phyloP scores from a whole-genome alignment of 495 filamentous ascomycete genomes.

The Penicillium manginii region DNA sequence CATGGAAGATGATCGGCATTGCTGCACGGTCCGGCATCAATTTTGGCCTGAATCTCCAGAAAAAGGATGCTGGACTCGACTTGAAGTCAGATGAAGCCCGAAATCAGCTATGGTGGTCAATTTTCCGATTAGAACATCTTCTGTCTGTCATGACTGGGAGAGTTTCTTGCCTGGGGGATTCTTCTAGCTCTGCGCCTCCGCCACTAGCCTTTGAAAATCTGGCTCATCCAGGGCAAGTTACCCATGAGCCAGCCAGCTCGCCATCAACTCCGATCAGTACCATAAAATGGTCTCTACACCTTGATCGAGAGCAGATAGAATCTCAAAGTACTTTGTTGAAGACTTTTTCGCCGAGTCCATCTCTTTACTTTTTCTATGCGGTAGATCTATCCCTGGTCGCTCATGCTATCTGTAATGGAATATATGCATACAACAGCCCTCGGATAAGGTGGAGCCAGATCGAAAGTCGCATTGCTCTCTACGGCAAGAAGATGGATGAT shows the following conservation, averaged over 20 bases:
- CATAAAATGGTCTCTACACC: not conserved
- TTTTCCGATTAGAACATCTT: constrained; percentile 60
- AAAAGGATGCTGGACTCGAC: not conserved
- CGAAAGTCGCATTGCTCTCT: not conserved
- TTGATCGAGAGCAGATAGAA: not conserved
- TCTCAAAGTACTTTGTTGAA: not conserved
- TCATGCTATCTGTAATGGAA: not conserved
- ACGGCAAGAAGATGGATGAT: not conserved
- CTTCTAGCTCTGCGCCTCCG: constrained; percentile 50
- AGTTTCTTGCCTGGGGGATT: constrained; percentile 54
- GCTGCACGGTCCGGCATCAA: not conserved
- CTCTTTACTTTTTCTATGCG: not conserved
- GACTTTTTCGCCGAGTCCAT: not conserved
- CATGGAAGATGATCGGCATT: constrained; percentile 8
- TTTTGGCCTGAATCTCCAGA: not conserved
- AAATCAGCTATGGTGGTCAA: constrained; percentile 65
- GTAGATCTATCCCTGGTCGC: not conserved
- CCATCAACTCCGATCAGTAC: too few relatives aligned
- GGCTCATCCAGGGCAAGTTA: too few relatives aligned
- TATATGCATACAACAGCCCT: not conserved
- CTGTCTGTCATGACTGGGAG: constrained; percentile 65
- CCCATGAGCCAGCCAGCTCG: too few relatives aligned
- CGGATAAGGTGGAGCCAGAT: not conserved
- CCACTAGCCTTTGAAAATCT: too few relatives aligned
- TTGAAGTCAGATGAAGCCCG: constrained; percentile 43